Base-by-base conservation (phyloP, 2,329 filamentous ascomycete species). In the Beauveria brongniartii region DNA sequence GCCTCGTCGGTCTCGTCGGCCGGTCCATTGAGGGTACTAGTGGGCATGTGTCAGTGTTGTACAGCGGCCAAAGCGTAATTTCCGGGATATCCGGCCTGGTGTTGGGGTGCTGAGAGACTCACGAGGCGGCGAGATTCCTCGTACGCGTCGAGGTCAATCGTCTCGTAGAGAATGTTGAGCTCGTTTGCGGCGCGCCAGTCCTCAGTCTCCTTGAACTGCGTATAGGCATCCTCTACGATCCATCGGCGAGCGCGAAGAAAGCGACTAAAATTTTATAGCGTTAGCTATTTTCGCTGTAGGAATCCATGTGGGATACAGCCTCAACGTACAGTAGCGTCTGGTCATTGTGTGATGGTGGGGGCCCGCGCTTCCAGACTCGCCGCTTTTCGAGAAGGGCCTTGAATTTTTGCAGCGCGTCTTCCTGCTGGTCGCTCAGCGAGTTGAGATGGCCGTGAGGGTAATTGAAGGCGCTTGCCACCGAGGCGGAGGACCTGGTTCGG, bases 1-100 rank as follows among this genome's bases (percentile, higher is more conserved):
- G 66, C 93, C 93, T 67, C 92, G 89, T 67, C 86, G 89, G 75
- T 97, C 93, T 67, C 92, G 85, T 65, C 92, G 89, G 60, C 93
- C 93, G 22, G 91, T 95, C 90, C 92, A 97, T 84, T 96, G 91
- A 26, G 92, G 92, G 71, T 96, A 96, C 89, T 92, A 69, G 59
- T 1, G 26, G 18, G 41, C 9, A n/a, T 30, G 37, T 46, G 47
- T 60, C 28, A 54, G 61, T 41, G 16, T 52, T 55, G 61, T 18
- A 20, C n/a, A 52, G 20, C 22, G 26, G 10, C 46, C 14, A 10
- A 30, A 47, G 53, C 53, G 48, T 46, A n/a, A 28, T 37, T 20
- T 40, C 41, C 58, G 51, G 50, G 22, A 30, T 41, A 41, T 53
- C 53, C 55, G 62, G 46, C 16, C 4, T 14, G 30, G 30, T 22